Conservation (phyloP, 2,329 filamentous ascomycete species). For the Aspergillus neoniger region DNA sequence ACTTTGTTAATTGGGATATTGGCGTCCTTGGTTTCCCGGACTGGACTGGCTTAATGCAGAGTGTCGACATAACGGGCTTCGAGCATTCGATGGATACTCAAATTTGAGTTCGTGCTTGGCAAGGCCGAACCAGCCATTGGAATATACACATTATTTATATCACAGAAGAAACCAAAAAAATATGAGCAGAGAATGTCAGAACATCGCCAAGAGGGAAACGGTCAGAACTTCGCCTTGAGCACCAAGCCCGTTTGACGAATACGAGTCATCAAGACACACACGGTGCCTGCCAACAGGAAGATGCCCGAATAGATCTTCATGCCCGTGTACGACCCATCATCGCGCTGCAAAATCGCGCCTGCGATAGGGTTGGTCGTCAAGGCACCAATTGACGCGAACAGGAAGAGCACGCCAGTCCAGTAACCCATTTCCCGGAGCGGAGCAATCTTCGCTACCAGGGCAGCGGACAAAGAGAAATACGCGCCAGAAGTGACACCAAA, state of each 20-base stretch:
- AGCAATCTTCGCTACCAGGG: slow-evolving; percentile 6
- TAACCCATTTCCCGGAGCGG: slow-evolving; percentile 7
- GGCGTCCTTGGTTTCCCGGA: slow-evolving; percentile 23
- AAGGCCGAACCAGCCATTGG: neutral
- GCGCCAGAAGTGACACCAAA: slow-evolving; percentile 11
- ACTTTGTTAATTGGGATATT: slow-evolving; percentile 23
- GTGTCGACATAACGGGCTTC: neutral
- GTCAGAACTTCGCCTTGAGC: slow-evolving; percentile 13
- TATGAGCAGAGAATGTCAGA: too few species aligned
- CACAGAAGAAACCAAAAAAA: neutral
- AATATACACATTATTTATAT: neutral
- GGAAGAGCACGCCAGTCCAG: slow-evolving; percentile 6
- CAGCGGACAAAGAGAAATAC: slow-evolving; percentile 5
- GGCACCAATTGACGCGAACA: slow-evolving; percentile 6
- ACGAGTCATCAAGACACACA: slow-evolving; percentile 2
- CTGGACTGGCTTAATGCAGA: slow-evolving; percentile 19
- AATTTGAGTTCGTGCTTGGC: neutral
- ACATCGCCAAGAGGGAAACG: neutral
- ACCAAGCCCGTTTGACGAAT: slow-evolving; percentile 1
- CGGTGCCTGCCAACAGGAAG: slow-evolving; percentile 1
- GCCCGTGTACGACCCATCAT: slow-evolving; percentile 3
- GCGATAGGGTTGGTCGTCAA: slow-evolving; percentile 10
- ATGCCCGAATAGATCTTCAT: slow-evolving; percentile 10
- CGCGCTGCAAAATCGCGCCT: slow-evolving; percentile 4
- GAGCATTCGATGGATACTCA: neutral